A percentile compares a stretch with the other conserved stretches of the same genome.
These are phyloP conservation scores for Fraxinus platypoda DNA, from an alignment of 305 asterid genomes.

Conservation along the genomic window DNA sequence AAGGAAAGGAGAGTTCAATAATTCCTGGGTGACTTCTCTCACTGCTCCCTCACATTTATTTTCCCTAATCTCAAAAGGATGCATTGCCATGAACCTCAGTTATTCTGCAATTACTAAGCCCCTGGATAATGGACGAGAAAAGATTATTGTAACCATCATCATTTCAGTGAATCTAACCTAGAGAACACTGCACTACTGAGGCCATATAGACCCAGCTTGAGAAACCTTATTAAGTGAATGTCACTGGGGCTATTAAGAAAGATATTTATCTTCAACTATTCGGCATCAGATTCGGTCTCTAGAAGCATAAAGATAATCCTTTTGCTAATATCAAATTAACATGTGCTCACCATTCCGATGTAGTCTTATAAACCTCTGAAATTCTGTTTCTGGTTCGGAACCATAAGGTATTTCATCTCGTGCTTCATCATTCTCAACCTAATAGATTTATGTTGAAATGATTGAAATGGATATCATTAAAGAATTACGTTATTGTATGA, in stretches of 20 bases:
- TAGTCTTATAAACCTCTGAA: slow-evolving; percentile 60
- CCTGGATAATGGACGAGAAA: background rate
- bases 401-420: slow-evolving; percentile 59
- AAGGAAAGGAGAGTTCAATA: background rate
- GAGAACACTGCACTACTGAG: background rate
- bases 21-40: background rate
- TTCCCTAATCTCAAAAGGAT: background rate
- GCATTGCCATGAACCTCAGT: background rate
- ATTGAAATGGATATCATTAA: background rate
- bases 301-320: background rate
- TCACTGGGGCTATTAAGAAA: background rate
- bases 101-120: background rate
- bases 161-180: background rate
- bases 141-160: background rate
- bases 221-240: background rate
- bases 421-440: slow-evolving; percentile 68
- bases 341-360: slow-evolving; percentile 52
- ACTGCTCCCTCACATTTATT: background rate
- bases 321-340: background rate
- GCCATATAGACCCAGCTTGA: background rate
- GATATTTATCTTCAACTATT: background rate
- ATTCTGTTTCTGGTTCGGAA: slow-evolving; percentile 42
- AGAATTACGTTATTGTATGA: background rate
- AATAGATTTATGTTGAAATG: background rate
- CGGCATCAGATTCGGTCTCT: background rate